phyloP scores from a whole-genome alignment of 371 early-diverging fungal species.

The Actinomortierella ambigua region DNA sequence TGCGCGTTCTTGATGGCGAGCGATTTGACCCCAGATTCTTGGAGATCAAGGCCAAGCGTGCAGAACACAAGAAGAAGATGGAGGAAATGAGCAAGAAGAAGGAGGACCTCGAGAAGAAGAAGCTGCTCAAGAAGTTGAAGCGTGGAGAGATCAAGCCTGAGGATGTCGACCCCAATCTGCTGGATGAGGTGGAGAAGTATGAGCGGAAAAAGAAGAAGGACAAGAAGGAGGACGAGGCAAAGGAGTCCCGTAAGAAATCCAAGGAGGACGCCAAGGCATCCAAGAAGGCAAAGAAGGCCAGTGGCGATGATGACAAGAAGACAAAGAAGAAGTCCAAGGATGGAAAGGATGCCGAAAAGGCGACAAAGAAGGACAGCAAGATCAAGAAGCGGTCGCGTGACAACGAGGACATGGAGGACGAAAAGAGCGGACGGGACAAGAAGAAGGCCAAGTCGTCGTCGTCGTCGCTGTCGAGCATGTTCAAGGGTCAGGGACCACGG shows the following conservation, averaged over 20 bases:
- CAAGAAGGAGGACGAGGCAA: conserved; percentile 27
- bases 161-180: conserved; percentile 12
- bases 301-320: conserved; percentile 13
- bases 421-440: neutral
- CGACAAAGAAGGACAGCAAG: conserved; percentile 16
- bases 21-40: conserved; percentile 83
- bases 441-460: conserved; percentile 27
- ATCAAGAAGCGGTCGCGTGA: conserved; percentile 19
- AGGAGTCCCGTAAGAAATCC: conserved; percentile 20
- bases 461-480: conserved; percentile 22
- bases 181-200: conserved; percentile 40
- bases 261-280: conserved; percentile 14
- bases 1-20: conserved; percentile 82
- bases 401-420: conserved; percentile 4
- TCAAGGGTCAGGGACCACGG: conserved; percentile 41
- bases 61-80: conserved; percentile 35
- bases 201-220: conserved; percentile 43
- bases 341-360: conserved; percentile 9
- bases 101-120: conserved; percentile 43
- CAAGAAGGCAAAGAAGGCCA: conserved; percentile 27
- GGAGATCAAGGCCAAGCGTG: conserved; percentile 57
- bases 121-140: conserved; percentile 37
- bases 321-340: conserved; percentile 12
- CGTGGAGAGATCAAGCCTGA: conserved; percentile 40
- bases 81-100: conserved; percentile 39